Base-by-base conservation (phyloP, 2,329 filamentous ascomycete species). In the Myrmaecium sp. region DNA sequence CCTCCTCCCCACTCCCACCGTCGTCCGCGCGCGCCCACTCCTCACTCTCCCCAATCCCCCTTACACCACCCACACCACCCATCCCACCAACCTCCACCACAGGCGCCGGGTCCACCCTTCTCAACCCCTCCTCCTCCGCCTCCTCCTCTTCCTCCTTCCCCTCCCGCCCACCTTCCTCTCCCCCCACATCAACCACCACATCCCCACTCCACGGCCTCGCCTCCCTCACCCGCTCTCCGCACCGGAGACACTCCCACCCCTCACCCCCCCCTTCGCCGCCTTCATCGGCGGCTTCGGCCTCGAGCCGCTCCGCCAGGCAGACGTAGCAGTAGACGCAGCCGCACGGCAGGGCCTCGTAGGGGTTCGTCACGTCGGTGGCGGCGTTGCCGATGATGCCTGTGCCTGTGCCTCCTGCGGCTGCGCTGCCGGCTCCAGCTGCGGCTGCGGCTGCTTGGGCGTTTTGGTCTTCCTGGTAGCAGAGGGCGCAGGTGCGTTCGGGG, bases 321-420 rank as follows among this genome's bases (percentile, higher is more conserved):
- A 92, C 81, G 46, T 91, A 98, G 53, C 89, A 98, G 55, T 95
- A 98, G 32, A 94, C 64, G 49, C 84, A 93, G 1, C 78, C 78
- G 42, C 89, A 98, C 1, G 82, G 75, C 3, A 84, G 69, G 1
- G 83, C 71, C 54, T 93, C 82, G 48, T 98, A 98, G 0, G 89
- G 84, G 47, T 95, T 98, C 4, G 86, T 94, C 34, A 95, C 75
- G 42, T 95, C 89, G 1, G 84, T 94, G 36, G 83, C 77, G 5
- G 81, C 79, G 11, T 79, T 91, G 11, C 84, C 86, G 21, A 91
- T 65, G 7, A 93, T 76, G 9, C 84, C 83, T 33, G 74, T 73
- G 4, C 73, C 71, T 7, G 70, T 64, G 3, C 44, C 56, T 22
- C 73, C 67, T 1, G 47, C 50, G 0, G 72, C 69, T 1, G 41